Evolutionary conservation across 2,329 filamentous ascomycete species (phyloP).

Genomic region (Penicillium verrucosum): DNA sequence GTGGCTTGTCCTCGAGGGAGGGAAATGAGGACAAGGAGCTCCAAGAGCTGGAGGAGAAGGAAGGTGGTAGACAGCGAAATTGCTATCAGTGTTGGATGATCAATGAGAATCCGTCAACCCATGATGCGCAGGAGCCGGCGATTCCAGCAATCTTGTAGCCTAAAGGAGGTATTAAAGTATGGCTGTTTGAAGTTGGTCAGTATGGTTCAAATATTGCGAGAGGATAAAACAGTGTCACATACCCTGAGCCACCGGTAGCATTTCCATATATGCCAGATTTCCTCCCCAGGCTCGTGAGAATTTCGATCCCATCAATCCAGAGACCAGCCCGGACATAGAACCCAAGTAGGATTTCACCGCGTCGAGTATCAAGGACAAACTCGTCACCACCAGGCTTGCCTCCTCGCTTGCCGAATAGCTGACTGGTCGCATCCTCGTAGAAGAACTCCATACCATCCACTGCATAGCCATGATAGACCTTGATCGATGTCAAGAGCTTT

Average conservation of each 20-base stretch:
- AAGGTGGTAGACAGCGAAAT: not conserved
- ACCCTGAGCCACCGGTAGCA: conserved; percentile 74
- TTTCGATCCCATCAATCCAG: conserved; percentile 83
- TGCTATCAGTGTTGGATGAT: conserved; percentile 65
- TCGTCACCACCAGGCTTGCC: conserved; percentile 67
- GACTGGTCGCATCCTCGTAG: conserved; percentile 80
- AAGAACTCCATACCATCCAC: conserved; percentile 87
- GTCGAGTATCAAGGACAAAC: conserved; percentile 77
- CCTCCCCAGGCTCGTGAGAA: conserved; percentile 83
- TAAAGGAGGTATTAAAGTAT: conserved; percentile 81
- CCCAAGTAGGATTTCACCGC: conserved; percentile 81
- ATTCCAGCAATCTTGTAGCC: conserved; percentile 88
- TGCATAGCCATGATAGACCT: conserved; percentile 71
- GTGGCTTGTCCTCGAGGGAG: not conserved
- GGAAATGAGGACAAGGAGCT: not conserved
- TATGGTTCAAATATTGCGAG: not conserved
- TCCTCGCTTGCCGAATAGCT: conserved; percentile 80
- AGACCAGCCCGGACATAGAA: conserved; percentile 76
- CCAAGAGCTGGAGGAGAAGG: not conserved
- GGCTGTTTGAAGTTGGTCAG: conserved; percentile 50
- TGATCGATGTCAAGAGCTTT: conserved; percentile 70
- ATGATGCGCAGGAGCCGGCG: conserved; percentile 73
- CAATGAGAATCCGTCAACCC: conserved; percentile 82
- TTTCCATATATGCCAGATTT: conserved; percentile 85
- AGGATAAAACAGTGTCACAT: conserved; percentile 44